Evolutionary conservation across 208 protist genomes (phyloP).

Genomic region (Phytomonas sp.): DNA sequence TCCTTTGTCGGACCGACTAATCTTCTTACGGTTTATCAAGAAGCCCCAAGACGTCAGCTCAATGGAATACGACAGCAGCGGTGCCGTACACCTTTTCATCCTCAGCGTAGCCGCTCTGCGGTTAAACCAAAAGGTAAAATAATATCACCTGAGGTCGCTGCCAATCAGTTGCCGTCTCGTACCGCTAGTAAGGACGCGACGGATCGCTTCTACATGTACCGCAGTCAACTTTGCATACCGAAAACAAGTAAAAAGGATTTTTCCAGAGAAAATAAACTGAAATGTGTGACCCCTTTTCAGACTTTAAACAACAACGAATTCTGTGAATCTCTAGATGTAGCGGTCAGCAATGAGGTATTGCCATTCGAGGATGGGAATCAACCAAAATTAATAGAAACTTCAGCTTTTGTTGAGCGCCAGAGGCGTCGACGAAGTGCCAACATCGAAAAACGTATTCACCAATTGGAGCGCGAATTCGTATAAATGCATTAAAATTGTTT

Average conservation of each 20-base stretch:
- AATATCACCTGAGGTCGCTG: neutral
- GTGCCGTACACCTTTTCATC: neutral
- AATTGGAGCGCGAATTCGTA: slow-evolving; percentile 32
- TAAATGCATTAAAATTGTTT: slow-evolving; percentile 1
- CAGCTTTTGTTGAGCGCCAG: slow-evolving; percentile 18
- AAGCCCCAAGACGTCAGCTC: neutral
- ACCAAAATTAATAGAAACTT: neutral
- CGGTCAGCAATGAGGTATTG: neutral
- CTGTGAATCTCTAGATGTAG: neutral
- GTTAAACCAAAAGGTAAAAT: neutral
- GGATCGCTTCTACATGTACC: neutral
- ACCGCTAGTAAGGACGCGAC: neutral
- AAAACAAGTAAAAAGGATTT: neutral
- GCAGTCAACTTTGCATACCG: neutral
- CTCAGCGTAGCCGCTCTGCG: neutral
- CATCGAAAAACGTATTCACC: slow-evolving; percentile 33
- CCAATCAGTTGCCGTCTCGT: neutral
- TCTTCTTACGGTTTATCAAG: neutral
- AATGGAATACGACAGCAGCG: neutral
- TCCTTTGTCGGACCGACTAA: neutral
- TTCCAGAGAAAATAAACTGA: neutral
- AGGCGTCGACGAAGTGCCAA: slow-evolving; percentile 15
- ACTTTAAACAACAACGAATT: neutral
- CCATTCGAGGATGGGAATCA: neutral
- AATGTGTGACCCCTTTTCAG: neutral